Evolutionary conservation across 2,329 filamentous ascomycete species (phyloP).

Genomic region (Ophiostoma montium): DNA sequence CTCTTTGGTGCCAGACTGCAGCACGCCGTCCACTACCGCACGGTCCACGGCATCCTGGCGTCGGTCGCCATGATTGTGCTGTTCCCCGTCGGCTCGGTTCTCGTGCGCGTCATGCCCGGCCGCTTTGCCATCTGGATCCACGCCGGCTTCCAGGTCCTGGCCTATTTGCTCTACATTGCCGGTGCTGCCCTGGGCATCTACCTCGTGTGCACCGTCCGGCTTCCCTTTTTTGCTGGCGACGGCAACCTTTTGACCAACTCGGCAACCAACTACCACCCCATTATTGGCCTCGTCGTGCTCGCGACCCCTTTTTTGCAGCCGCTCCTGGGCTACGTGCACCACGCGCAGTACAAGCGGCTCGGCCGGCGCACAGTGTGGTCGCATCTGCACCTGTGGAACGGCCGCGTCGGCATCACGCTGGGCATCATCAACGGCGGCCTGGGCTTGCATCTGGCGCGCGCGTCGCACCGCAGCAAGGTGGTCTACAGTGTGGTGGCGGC

Average conservation of each 20-base stretch:
- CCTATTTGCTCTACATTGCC: conserved; percentile 23
- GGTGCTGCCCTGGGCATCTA: conserved; percentile 30
- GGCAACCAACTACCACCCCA: conserved; percentile 27
- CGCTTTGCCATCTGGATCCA: conserved; percentile 25
- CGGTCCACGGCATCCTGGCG: conserved; percentile 28
- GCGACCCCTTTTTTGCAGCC: conserved; percentile 27
- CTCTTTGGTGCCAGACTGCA: conserved; percentile 19
- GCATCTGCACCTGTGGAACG: conserved; percentile 28
- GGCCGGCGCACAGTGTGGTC: conserved; percentile 27
- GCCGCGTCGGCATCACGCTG: conserved; percentile 24
- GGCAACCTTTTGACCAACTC: conserved; percentile 20
- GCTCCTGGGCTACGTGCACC: conserved; percentile 28
- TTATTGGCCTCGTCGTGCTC: conserved; percentile 31
- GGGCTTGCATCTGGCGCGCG: conserved; percentile 25
- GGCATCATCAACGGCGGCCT: conserved; percentile 33
- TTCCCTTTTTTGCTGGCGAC: conserved; percentile 19
- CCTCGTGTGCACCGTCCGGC: conserved; percentile 21
- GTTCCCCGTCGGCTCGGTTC: conserved; percentile 30
- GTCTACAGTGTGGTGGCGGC: conserved; percentile 27
- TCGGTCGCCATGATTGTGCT: conserved; percentile 27
- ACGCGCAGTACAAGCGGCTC: conserved; percentile 24
- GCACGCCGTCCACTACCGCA: conserved; percentile 19
- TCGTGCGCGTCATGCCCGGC: conserved; percentile 26
- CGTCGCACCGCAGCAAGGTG: conserved; percentile 16
- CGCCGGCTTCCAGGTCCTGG: conserved; percentile 24